phyloP scores from a whole-genome alignment of 23 red algal species.

The Cyanidiococcus yangmingshanensis region DNA sequence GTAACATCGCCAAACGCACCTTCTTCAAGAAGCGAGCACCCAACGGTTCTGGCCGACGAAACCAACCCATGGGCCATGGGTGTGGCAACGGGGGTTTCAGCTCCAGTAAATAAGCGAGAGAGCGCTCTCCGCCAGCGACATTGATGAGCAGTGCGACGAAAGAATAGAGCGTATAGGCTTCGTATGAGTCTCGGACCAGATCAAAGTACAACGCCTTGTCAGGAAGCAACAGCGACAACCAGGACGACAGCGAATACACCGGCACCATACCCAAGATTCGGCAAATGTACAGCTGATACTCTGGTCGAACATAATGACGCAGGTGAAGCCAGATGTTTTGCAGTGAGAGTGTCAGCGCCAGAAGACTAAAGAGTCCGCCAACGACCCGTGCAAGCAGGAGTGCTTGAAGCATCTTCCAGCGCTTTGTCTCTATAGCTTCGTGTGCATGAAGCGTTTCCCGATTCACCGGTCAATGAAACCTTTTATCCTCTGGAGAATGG shows the following conservation, averaged over 20 bases:
- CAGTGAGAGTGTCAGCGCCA: conserved; percentile 8
- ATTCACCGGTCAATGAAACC: too few relatives aligned
- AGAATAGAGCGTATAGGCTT: conserved; percentile 94
- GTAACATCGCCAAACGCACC: conserved; percentile 56
- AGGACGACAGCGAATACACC: conserved; percentile 79
- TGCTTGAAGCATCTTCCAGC: neutral
- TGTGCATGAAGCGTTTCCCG: too few relatives aligned
- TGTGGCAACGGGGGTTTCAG: conserved; percentile 68
- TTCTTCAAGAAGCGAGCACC: conserved; percentile 59
- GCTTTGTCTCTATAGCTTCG: too few relatives aligned
- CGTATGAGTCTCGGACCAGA: conserved; percentile 82
- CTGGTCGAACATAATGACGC: conserved; percentile 51
- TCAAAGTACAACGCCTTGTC: conserved; percentile 53
- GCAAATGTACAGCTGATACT: conserved; percentile 85
- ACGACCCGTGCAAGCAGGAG: neutral
- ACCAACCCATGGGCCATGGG: conserved; percentile 46
- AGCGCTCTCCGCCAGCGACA: conserved; percentile 69
- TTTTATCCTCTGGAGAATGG: too few relatives aligned
- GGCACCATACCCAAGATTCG: conserved; percentile 95
- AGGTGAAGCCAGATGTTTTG: conserved; percentile 51
- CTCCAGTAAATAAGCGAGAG: conserved; percentile 54
- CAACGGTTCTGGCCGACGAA: conserved; percentile 44
- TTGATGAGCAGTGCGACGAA: conserved; percentile 90
- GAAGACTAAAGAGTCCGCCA: neutral
- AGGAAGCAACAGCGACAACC: conserved; percentile 42